Evolutionary conservation across 805 yeast species (phyloP), one percentile per base, ranked within the genome.

Genomic region (Cyberlindnera petersonii): DNA sequence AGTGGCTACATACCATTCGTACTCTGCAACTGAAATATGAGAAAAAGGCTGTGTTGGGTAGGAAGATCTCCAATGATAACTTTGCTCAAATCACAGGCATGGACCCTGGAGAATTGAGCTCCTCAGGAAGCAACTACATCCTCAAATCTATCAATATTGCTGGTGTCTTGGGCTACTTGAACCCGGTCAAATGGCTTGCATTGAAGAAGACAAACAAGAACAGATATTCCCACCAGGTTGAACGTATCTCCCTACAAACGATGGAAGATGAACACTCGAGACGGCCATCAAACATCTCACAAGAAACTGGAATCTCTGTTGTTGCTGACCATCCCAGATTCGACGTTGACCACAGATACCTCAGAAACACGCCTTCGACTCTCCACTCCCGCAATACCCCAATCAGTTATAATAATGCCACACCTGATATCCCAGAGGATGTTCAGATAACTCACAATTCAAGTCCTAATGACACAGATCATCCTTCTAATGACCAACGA

Each of bases 1-100:
- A 81, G 58, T 77, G 86, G 82, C 58, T 78, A 9, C 73, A 66
- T 49, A 70, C 76, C 31, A 75, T 79, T 29, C 71, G 74, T 45
- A 52, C 65, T 14, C 53, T 74, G 30, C 81, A 77, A 44, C 65
- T 69, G 44, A 58, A 68, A 23, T 56, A 64, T 21, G 86, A 81
- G 45, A 61, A 70, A 34, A 63, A 64, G 46, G 82, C 82, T 1
- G 74, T 82, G 9, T 66, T 82, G 32, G 89, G 89, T 0, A 66
- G 87, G 43, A 67, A 74, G 44, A 71, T 79, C 23, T 55, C 59
- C 1, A 61, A 66, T 34, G 78, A 74, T 34, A 76, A 72, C 40
- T 63, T 60, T 35, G 43, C 47, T 3, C 40, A 35, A 24, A 27
- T 39, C 20, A 31, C 42, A 9, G 44, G 29, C 6, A 37, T 27